These are phyloP conservation scores for Buxus sempervirens DNA, from an alignment of 164 flowering plant genomes.

Conservation along the genomic window DNA sequence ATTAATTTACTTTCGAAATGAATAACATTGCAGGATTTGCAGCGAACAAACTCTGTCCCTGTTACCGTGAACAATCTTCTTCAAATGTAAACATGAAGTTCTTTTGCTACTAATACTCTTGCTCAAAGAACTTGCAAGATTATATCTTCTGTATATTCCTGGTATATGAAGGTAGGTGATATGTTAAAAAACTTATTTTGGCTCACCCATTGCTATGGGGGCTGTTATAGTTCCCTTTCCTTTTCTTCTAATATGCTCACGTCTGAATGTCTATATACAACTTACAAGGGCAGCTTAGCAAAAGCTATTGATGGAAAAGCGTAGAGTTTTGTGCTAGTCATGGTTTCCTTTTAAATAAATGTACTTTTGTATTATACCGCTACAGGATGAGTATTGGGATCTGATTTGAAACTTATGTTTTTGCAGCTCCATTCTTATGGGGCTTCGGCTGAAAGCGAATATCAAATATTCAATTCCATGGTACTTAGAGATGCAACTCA, in stretches of 20 bases:
- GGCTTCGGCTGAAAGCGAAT: too few relatives aligned
- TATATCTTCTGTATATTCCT: constrained; percentile 18
- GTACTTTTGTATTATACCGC: too few relatives aligned
- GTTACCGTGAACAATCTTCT: constrained; percentile 97
- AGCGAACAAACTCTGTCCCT: constrained; percentile 71
- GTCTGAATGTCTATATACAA: background rate
- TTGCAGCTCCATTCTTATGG: too few relatives aligned
- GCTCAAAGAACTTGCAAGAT: constrained; percentile 6
- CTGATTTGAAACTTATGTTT: too few relatives aligned
- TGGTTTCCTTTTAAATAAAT: background rate
- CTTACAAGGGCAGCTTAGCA: background rate
- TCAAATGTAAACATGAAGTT: constrained; percentile 52
- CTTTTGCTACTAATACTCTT: constrained; percentile 2
- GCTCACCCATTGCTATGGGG: constrained; percentile 3
- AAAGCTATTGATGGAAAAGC: background rate
- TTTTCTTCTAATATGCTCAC: background rate
- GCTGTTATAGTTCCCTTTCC: background rate
- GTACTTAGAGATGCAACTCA: too few relatives aligned
- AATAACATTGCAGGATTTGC: constrained; percentile 70
- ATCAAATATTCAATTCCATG: too few relatives aligned
- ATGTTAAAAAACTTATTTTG: background rate
- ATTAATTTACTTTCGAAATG: background rate
- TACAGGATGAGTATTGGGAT: too few relatives aligned
- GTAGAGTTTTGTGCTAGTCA: background rate
- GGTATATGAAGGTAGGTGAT: background rate